Percentiles rank a stretch among this genome's conserved stretches.
These are phyloP conservation scores for Scheffersomyces cryptocercus DNA, from an alignment of 1,139 yeast genomes.

Conservation along the genomic window DNA sequence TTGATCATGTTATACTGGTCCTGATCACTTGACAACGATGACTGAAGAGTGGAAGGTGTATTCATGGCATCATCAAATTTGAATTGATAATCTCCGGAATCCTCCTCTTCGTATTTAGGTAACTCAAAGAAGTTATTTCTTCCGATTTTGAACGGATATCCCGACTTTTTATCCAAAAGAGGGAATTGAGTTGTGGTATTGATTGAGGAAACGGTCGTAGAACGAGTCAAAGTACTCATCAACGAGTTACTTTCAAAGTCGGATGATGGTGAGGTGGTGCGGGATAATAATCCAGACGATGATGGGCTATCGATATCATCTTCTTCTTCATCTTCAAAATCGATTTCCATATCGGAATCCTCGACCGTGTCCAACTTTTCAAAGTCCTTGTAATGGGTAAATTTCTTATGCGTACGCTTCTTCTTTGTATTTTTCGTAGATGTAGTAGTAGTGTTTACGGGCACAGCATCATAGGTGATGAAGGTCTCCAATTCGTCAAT, in stretches of 20 bases:
- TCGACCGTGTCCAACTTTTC: constrained; percentile 17
- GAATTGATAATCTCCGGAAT: constrained; percentile 8
- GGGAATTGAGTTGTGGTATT: constrained; percentile 12
- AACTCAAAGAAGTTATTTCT: constrained; percentile 14
- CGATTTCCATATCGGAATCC: constrained; percentile 19
- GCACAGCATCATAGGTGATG: constrained; percentile 3
- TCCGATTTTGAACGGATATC: constrained; percentile 15
- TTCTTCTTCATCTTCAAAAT: constrained; percentile 29
- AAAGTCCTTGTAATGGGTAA: constrained; percentile 16
- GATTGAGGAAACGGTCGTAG: constrained; percentile 41
- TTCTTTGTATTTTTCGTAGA: constrained; percentile 9
- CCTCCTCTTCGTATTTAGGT: constrained; percentile 15
- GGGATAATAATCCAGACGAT: constrained; percentile 32
- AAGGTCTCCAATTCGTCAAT: constrained; percentile 3
- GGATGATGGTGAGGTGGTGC: constrained; percentile 42
- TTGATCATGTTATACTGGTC: constrained; percentile 45
- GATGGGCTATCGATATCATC: constrained; percentile 21
- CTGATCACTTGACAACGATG: constrained; percentile 7
- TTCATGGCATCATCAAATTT: constrained; percentile 17
- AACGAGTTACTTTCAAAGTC: constrained; percentile 37
- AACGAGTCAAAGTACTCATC: constrained; percentile 44
- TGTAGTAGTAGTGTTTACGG: constrained; percentile 5
- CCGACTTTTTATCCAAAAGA: constrained; percentile 7
- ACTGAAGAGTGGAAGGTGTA: constrained; percentile 3
- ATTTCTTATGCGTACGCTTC: constrained; percentile 7